These are phyloP conservation scores for Prunella vulgaris DNA, from an alignment of 257 asterid genomes.

Conservation along the genomic window DNA sequence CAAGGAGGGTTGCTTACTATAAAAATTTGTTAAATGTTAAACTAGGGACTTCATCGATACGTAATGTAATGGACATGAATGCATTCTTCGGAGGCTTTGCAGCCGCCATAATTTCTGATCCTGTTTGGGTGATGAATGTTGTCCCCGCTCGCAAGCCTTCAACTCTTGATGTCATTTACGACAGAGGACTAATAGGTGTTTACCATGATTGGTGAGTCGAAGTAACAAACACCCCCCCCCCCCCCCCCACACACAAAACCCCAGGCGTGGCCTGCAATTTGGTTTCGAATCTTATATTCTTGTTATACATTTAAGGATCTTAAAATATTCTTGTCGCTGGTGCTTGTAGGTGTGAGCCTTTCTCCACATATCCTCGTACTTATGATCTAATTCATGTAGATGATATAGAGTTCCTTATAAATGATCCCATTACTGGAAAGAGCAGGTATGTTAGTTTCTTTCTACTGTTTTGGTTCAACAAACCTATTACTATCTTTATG, in stretches of 20 bases:
- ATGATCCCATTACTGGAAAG: slow-evolving; percentile 62
- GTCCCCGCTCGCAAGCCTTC: slow-evolving; percentile 75
- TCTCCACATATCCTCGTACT: slow-evolving; percentile 95
- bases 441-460: slow-evolving; percentile 46
- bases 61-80: slow-evolving; percentile 98
- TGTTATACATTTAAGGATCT: not conserved
- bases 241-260: no score
- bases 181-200: slow-evolving; percentile 89
- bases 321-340: slow-evolving; percentile 15
- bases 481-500: not conserved
- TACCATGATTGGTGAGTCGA: slow-evolving; percentile 88
- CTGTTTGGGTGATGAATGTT: slow-evolving; percentile 98
- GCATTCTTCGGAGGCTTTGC: slow-evolving; percentile 98
- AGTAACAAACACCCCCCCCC: no score
- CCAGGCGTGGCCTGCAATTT: not conserved
- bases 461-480: not conserved
- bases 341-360: slow-evolving; percentile 93
- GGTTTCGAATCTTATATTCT: not conserved
- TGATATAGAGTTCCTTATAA: slow-evolving; percentile 67
- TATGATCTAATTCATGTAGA: slow-evolving; percentile 89
- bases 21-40: slow-evolving; percentile 65
- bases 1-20: slow-evolving; percentile 69
- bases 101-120: slow-evolving; percentile 66
- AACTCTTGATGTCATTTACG: slow-evolving; percentile 81
- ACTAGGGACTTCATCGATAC: slow-evolving; percentile 73